Conservation (phyloP, 2,329 filamentous ascomycete genomes). For the Fusarium proliferatum region DNA sequence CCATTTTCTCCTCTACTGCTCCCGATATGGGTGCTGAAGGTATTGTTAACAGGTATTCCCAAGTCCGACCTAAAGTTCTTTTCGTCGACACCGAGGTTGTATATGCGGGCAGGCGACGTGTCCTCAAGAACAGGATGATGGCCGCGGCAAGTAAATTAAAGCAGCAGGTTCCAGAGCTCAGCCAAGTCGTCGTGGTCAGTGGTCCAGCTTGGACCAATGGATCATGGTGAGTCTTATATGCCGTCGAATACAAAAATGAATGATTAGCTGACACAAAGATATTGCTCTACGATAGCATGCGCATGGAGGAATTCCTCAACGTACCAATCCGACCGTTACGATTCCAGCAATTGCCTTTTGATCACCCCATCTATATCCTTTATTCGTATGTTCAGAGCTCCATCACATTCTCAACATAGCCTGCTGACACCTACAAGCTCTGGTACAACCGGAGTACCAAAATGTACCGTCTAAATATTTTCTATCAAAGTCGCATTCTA, state of each 20-base stretch:
- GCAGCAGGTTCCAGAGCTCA: neutral
- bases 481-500: neutral
- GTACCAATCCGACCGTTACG: neutral
- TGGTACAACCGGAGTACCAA: neutral
- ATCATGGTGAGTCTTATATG: neutral
- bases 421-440: neutral
- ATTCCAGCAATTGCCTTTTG: neutral
- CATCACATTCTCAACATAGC: neutral
- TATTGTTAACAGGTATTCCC: neutral
- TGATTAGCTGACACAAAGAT: neutral
- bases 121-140: neutral
- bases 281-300: neutral
- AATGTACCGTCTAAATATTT: neutral
- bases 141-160: neutral
- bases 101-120: neutral
- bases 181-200: neutral
- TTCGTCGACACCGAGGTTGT: neutral
- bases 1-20: neutral
- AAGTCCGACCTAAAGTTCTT: neutral
- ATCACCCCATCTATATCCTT: neutral
- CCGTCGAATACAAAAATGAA: neutral
- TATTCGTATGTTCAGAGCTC: neutral
- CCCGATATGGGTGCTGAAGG: neutral
- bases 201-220: neutral
- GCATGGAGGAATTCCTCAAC: neutral